A percentile compares a stretch with the other conserved stretches of the same genome.
Evolutionary conservation across 257 asterid species (phyloP).

Genomic region (Solanum pinnatisectum): DNA sequence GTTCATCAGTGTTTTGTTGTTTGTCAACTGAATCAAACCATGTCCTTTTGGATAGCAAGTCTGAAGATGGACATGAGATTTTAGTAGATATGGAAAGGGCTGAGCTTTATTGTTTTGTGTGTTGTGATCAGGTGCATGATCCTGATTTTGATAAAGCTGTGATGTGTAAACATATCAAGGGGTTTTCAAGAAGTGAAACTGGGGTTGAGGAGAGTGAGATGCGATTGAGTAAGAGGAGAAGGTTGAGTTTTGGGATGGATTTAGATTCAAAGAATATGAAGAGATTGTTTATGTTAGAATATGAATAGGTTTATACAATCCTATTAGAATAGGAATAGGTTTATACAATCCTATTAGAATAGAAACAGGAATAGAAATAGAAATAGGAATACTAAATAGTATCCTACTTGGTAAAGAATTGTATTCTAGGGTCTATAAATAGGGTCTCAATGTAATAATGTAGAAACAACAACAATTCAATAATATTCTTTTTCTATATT

Average conservation of each 20-base stretch:
- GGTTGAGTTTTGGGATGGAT: slow-evolving; percentile 55
- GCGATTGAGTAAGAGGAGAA: slow-evolving; percentile 57
- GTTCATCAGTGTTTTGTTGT: slow-evolving; percentile 43
- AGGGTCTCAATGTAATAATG: too few species aligned
- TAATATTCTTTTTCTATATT: too few species aligned
- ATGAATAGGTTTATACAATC: too few species aligned
- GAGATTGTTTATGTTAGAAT: slow-evolving; percentile 13
- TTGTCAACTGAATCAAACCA: slow-evolving; percentile 37
- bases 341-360: too few species aligned
- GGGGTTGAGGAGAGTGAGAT: slow-evolving; percentile 9
- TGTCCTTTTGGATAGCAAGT: slow-evolving; percentile 36
- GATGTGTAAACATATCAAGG: slow-evolving; percentile 36
- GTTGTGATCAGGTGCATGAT: slow-evolving; percentile 77
- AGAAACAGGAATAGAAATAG: too few species aligned
- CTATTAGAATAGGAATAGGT: too few species aligned
- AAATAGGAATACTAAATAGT: too few species aligned
- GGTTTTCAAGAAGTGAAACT: slow-evolving; percentile 28
- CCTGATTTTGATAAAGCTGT: slow-evolving; percentile 58
- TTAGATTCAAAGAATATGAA: slow-evolving; percentile 27
- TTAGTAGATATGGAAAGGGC: slow-evolving; percentile 58
- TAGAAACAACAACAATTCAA: too few species aligned
- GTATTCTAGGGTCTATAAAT: too few species aligned
- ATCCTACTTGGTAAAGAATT: too few species aligned
- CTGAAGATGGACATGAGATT: slow-evolving; percentile 43
- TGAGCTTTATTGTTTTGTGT: slow-evolving; percentile 68